These are phyloP conservation scores for Neonectria coccinea DNA, from an alignment of 2,329 filamentous ascomycete genomes.

Conservation along the genomic window DNA sequence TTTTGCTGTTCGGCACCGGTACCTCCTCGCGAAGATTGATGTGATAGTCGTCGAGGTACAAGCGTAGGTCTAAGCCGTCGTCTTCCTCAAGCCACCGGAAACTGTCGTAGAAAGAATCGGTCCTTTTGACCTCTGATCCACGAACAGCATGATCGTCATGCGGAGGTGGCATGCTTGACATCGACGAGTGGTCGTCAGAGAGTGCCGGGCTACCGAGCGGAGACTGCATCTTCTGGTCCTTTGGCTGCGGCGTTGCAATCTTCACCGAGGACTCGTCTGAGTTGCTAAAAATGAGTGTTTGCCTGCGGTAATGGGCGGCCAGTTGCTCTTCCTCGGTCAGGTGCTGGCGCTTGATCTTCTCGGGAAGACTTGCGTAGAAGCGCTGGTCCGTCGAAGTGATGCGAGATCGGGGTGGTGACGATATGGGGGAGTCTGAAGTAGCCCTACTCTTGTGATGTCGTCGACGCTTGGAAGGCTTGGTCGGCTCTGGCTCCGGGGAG, in stretches of 20 bases:
- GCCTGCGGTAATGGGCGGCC: slow-evolving; percentile 57
- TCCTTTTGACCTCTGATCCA: slow-evolving; percentile 47
- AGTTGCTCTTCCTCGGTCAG: slow-evolving; percentile 79
- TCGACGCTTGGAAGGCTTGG: slow-evolving; percentile 33
- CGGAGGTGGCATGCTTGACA: slow-evolving; percentile 44
- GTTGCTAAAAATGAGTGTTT: slow-evolving; percentile 54
- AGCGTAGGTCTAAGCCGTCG: slow-evolving; percentile 73
- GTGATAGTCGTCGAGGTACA: slow-evolving; percentile 78
- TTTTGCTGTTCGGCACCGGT: slow-evolving; percentile 58
- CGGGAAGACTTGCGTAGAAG: slow-evolving; percentile 77
- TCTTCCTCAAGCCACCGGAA: slow-evolving; percentile 82
- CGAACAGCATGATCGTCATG: slow-evolving; percentile 33
- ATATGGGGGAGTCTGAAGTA: slow-evolving; percentile 34
- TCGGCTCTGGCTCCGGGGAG: slow-evolving; percentile 23
- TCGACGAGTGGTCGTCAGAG: slow-evolving; percentile 35
- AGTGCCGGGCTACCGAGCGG: slow-evolving; percentile 39
- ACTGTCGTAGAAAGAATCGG: slow-evolving; percentile 72
- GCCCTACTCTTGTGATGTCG: slow-evolving; percentile 34
- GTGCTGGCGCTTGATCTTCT: slow-evolving; percentile 77
- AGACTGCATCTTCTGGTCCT: slow-evolving; percentile 40
- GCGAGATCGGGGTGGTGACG: slow-evolving; percentile 44
- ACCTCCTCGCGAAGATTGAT: slow-evolving; percentile 67
- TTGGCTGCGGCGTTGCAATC: slow-evolving; percentile 43
- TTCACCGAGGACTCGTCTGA: slow-evolving; percentile 45
- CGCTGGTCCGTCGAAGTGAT: slow-evolving; percentile 68